Evolutionary conservation across 768 basidiomycete genomes (phyloP).

Genomic region (Suillus decipiens): DNA sequence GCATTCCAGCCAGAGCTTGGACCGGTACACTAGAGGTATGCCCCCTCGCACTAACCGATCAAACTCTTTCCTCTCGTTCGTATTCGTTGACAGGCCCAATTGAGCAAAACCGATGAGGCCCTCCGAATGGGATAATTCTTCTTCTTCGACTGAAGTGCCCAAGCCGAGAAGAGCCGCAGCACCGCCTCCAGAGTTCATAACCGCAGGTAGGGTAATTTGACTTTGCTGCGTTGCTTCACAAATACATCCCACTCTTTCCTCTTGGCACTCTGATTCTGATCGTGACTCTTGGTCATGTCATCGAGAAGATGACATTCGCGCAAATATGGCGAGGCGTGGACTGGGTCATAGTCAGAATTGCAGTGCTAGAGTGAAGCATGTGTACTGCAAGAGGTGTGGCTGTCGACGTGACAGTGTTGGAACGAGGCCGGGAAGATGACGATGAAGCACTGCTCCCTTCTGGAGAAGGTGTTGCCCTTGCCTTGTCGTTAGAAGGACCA

Average conservation of each 20-base stretch:
- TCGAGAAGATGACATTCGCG: constrained; percentile 75
- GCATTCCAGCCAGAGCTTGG: constrained; percentile 92
- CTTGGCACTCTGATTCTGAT: constrained; percentile 67
- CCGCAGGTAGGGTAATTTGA: constrained; percentile 30
- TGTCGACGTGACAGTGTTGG: constrained; percentile 38
- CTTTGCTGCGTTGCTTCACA: constrained; percentile 65
- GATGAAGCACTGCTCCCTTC: constrained; percentile 39
- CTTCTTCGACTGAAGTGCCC: constrained; percentile 61
- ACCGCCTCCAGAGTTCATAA: constrained; percentile 31
- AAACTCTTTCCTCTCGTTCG: constrained; percentile 78
- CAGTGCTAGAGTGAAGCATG: constrained; percentile 30
- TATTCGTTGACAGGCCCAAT: constrained; percentile 70
- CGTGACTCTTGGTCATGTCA: constrained; percentile 81
- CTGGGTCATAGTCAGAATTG: constrained; percentile 59
- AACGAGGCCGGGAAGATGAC: constrained; percentile 52
- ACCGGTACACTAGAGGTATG: constrained; percentile 85
- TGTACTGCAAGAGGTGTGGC: constrained; percentile 16
- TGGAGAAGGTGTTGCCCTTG: constrained; percentile 14
- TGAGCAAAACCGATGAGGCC: constrained; percentile 91
- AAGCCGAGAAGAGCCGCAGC: constrained; percentile 72
- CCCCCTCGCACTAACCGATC: constrained; percentile 79
- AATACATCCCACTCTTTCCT: constrained; percentile 89
- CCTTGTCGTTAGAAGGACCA: constrained; percentile 16
- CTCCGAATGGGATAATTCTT: constrained; percentile 79
- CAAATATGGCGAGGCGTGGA: constrained; percentile 77